Evolutionary conservation across 495 filamentous ascomycete genomes (phyloP), one percentile per base, ranked within the genome.

Genomic region (Penicillium robsamsonii): DNA sequence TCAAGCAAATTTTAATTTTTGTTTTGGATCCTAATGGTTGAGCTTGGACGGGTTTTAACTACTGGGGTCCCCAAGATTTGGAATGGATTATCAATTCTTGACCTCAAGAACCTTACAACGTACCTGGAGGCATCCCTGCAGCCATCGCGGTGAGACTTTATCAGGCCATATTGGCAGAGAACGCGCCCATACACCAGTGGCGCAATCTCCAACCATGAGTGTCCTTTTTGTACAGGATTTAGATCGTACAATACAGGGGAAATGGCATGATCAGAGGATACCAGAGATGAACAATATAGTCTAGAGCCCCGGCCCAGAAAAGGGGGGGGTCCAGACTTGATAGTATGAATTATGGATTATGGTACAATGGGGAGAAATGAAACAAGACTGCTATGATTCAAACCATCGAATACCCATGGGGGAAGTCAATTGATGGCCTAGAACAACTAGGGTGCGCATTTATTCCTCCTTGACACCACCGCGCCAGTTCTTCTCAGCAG

Each of bases 401-500:
- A 12, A 46, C 40, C 29, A 54, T 45, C 44, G 44, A 20, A 47
- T 7, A 33, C 29, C 29, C 27, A 13, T 13, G 6, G 24, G 45
- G 11, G 25, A n/a, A 24, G 35, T 29, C 49, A 17, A 12, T 31
- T 41, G 49, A 42, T 30, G 20, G 5, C 37, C 49, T 13, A 41
- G 11, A 51, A 10, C 20, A 38, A 51, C 4, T 3, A 18, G 18
- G 1, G n/a, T 38, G 35, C 50, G 30, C 29, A 61, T 77, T 70
- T 91, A 96, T 79, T 96, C 91, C 75, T 96, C 91, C 83, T 96
- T 96, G 62, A 83, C 88, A 71, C 91, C 91, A 52, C 91, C 91
- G 46, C 87, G 84, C 62, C 88, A 90, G 61, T 89, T 86, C 75
- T 87, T 88, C 82, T 96, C 91, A 25, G 91, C 91, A 31, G 81